Base-by-base conservation (phyloP, 2,329 filamentous ascomycete species). In the Hymenotorrendiella dingleyae region DNA sequence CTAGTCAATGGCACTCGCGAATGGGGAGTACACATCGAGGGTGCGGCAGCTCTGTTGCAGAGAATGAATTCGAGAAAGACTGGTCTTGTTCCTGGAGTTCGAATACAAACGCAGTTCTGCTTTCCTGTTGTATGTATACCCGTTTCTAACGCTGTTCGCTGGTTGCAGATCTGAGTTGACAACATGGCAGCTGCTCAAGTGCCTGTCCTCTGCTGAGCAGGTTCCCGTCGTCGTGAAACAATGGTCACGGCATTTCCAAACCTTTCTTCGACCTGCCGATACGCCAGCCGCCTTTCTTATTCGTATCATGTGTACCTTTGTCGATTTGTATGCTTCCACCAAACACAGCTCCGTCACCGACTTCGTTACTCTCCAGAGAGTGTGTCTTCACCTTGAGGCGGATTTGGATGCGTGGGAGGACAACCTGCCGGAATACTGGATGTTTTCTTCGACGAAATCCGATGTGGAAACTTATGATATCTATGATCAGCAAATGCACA, bases 21-120 rank as follows among this genome's bases (percentile, higher is more conserved):
- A n/a, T 52, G 51, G 44, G 28, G 40, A 4, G 22, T 54, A 16
- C 53, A 58, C 42, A 24, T 56, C 9, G 49, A 54, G 24, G 52
- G 53, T 6, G 53, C 34, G 16, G 40, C 40, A 9, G 49, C 46
- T 12, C 36, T 58, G 4, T 33, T 58, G 21, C 42, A 44, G 19
- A 45, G 43, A 36, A 45, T 54, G 11, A 43, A 17, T 16, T 16
- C 43, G 6, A 35, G 29, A 36, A 27, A 24, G 20, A 36, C 24
- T 11, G 17, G 19, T 9, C 22, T 27, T 9, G 26, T 36, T 4
- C 44, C 41, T 1, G 27, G 12, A 6, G 17, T 40, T 3, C 39
- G 52, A 20, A 43, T 50, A 27, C 45, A 48, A 30, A 27, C 52
- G 3, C 47, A 54, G 22, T 53, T 53, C 17, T 45, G 45, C n/a